phyloP scores from a whole-genome alignment of 495 filamentous ascomycete genomes.

The Aspergillus wentii region DNA sequence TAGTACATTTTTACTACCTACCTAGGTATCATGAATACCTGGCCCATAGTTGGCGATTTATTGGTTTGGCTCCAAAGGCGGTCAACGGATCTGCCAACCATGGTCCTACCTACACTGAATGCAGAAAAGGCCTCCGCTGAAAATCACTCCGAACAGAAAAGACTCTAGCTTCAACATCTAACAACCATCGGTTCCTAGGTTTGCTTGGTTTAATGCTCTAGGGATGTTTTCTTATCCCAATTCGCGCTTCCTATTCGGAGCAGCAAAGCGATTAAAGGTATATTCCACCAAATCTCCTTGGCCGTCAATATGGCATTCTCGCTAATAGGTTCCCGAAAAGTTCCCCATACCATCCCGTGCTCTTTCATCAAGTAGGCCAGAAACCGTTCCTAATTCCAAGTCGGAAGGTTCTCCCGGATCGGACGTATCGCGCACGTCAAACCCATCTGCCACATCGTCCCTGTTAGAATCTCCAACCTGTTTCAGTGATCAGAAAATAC shows the following conservation, averaged over 20 bases:
- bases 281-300: not conserved
- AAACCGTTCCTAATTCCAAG: not conserved
- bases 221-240: conserved; percentile 23
- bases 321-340: conserved; percentile 2
- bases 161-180: too few relatives aligned
- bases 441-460: not conserved
- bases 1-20: too few relatives aligned
- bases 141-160: too few relatives aligned
- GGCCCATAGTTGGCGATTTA: too few relatives aligned
- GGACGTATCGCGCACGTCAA: not conserved
- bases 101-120: too few relatives aligned
- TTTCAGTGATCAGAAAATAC: conserved; percentile 4
- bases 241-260: conserved; percentile 20
- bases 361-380: not conserved
- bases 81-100: too few relatives aligned
- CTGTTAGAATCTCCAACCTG: not conserved
- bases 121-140: too few relatives aligned
- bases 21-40: too few relatives aligned
- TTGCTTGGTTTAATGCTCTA: too few relatives aligned
- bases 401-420: not conserved
- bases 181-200: conserved; percentile 3
- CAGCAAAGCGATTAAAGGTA: conserved; percentile 17
- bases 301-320: not conserved
- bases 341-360: conserved; percentile 17
- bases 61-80: too few relatives aligned